Base-by-base conservation (phyloP, 306 rosid genomes). In the Trichosanthes cucumerina region DNA sequence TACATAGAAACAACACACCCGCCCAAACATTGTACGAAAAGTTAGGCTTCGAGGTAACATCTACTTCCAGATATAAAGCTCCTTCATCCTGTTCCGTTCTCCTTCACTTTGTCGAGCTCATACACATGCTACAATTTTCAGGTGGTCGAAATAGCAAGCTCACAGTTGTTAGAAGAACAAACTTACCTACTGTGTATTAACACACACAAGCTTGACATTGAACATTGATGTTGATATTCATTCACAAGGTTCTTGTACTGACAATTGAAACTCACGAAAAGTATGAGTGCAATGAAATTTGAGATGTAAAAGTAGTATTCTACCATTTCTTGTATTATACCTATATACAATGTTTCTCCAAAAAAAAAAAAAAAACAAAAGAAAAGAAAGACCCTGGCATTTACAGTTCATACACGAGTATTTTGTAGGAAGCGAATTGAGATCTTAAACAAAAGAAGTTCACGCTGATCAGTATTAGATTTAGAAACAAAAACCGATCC, bases 1-100 rank as follows among this genome's bases (percentile, higher is more conserved):
- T 89, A 73, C 86, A 89, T 82, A 86, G 86, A 86, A 85, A 87
- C 65, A 92, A 92, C 80, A 59, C 6, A 19, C 72, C 83, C 50
- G 97, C 91, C 9, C 95, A 82, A 59, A 81, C 53, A 31, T 88
- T 94, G 79, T 94, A 94, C 84, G 80, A 75, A 39, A 92, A 84
- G 86, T 78, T 89, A 86, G 98, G 98, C 33, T 94, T 94, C 10
- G 91, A 94, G 96, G 98, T 94, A 88, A 75, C 31, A 39, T 18
- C 28, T 31, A 8, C 6, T 23, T 28, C 1, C 6, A 0, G 12
- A 44, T 49, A 13, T 16, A 21, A 62, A 53, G 24, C 41, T 52
- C 24, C 58, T 8, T 59, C 41, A 43, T 47, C 4, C 65, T 13
- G 31, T 18, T 21, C 2, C 24, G 1, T 59, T 44, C 28, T 12